Evolutionary conservation across 768 basidiomycete species (phyloP).

Genomic region (Pleurotus tuoliensis): DNA sequence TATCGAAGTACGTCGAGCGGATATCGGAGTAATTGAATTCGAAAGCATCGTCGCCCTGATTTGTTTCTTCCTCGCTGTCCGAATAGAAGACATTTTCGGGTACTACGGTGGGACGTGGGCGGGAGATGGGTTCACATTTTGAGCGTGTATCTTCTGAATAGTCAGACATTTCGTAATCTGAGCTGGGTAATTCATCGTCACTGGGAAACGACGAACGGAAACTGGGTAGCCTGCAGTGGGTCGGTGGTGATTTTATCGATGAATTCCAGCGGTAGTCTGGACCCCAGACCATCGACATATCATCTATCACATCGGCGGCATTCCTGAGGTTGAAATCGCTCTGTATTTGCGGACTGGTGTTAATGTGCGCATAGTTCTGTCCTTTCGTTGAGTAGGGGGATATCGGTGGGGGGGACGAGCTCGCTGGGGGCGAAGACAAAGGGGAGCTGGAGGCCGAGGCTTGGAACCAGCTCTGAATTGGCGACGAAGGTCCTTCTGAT

Average conservation of each 20-base stretch:
- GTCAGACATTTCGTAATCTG: constrained; percentile 31
- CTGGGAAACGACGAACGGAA: constrained; percentile 23
- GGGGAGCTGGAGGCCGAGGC: constrained; percentile 8
- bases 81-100: constrained; percentile 23
- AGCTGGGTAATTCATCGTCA: constrained; percentile 23
- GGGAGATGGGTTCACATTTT: constrained; percentile 17
- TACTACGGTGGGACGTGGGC: constrained; percentile 17
- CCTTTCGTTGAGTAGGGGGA: constrained; percentile 28
- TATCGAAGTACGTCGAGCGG: constrained; percentile 49
- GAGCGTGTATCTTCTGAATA: constrained; percentile 23
- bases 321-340: constrained; percentile 18
- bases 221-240: constrained; percentile 22
- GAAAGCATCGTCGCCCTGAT: constrained; percentile 19
- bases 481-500: constrained; percentile 15
- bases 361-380: constrained; percentile 27
- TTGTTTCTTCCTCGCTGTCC: constrained; percentile 33
- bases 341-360: constrained; percentile 31
- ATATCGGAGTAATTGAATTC: constrained; percentile 24
- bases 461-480: constrained; percentile 5
- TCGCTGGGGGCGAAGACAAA: constrained; percentile 29
- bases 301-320: constrained; percentile 20
- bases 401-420: constrained; percentile 33
- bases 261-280: constrained; percentile 10
- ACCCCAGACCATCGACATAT: constrained; percentile 23
- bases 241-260: constrained; percentile 16